Base-by-base conservation (phyloP, 2,329 filamentous ascomycete species). In the Gremmenia infestans region DNA sequence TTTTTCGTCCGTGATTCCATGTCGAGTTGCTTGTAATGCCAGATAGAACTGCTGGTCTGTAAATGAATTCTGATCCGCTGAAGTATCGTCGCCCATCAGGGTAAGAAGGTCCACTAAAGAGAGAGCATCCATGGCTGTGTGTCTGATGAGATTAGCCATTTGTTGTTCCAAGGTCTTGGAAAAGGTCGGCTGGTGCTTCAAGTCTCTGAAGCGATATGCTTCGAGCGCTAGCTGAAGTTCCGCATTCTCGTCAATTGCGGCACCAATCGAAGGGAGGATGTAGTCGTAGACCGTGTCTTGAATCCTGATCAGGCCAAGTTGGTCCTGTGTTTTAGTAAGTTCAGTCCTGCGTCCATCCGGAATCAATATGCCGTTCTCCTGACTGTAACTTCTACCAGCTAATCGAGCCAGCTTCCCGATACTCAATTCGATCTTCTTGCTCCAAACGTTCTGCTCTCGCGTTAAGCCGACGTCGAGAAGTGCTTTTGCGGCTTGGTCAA, bases 351-450 rank as follows among this genome's bases (percentile, higher is more conserved):
- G 57, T 36, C 58, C 63, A 37, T 65, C 61, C 8, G 62, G 58
- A 28, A 62, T 60, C 7, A 61, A 25, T 7, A 63, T 50, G 1
- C 60, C 67, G 28, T 73, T 73, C 40, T 69, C 66, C 60, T 78
- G 73, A 54, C 77, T 70, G 52, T 70, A 67, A 53, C 73, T 67
- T 32, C 60, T 70, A 50, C 85, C 82, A 15, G 89, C 89, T 62
- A 97, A 73, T 53, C 85, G 78, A 15, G 86, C 82, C 48, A 99
- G 79, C 72, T 97, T 97, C 37, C 89, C 88, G 40, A 99, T 78
- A 57, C 91, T 96, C 25, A 97, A 76, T 72, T 97, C 88, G 36
- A 96, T 89, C 71, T 95, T 94, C 75, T 96, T 95, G 73, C 85
- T 91, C 93, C 93, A 97, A 4, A 94, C 74, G 64, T 92, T 87